Conservation (phyloP, 2,329 filamentous ascomycete species). For the Lithohypha guttulata region DNA sequence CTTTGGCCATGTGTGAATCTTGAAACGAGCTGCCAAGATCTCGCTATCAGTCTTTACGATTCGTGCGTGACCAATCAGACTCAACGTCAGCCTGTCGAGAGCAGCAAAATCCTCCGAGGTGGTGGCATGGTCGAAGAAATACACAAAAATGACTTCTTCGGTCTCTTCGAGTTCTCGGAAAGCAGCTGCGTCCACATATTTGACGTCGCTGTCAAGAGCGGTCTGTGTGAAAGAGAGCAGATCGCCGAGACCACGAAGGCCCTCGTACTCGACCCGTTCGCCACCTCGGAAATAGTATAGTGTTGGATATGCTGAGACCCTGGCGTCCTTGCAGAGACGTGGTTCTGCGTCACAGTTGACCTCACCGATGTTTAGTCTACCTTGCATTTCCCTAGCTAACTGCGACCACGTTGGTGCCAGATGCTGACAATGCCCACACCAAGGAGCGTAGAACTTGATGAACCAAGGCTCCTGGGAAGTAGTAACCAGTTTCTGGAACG, state of each 20-base stretch:
- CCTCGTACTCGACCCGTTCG: slow-evolving; percentile 86
- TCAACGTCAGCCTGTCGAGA: slow-evolving; percentile 74
- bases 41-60: slow-evolving; percentile 83
- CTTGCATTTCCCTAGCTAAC: slow-evolving; percentile 83
- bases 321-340: slow-evolving; percentile 84
- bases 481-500: slow-evolving; percentile 75
- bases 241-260: slow-evolving; percentile 83
- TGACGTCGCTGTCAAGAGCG: slow-evolving; percentile 67
- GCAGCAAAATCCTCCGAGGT: slow-evolving; percentile 85
- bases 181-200: slow-evolving; percentile 63
- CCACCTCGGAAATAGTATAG: slow-evolving; percentile 86
- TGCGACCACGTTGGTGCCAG: slow-evolving; percentile 84
- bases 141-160: slow-evolving; percentile 91
- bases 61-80: slow-evolving; percentile 80
- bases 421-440: slow-evolving; percentile 92
- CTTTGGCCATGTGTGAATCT: slow-evolving; percentile 94
- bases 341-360: slow-evolving; percentile 86
- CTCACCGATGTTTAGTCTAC: slow-evolving; percentile 81
- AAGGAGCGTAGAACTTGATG: slow-evolving; percentile 96
- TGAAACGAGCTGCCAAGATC: slow-evolving; percentile 68
- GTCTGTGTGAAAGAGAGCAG: slow-evolving; percentile 78
- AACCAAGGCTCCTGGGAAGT: slow-evolving; percentile 91
- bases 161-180: slow-evolving; percentile 81
- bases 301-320: slow-evolving; percentile 70
- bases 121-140: slow-evolving; percentile 95